Conservation (phyloP, 2,329 filamentous ascomycete genomes). For the Penicillium capsulatum region DNA sequence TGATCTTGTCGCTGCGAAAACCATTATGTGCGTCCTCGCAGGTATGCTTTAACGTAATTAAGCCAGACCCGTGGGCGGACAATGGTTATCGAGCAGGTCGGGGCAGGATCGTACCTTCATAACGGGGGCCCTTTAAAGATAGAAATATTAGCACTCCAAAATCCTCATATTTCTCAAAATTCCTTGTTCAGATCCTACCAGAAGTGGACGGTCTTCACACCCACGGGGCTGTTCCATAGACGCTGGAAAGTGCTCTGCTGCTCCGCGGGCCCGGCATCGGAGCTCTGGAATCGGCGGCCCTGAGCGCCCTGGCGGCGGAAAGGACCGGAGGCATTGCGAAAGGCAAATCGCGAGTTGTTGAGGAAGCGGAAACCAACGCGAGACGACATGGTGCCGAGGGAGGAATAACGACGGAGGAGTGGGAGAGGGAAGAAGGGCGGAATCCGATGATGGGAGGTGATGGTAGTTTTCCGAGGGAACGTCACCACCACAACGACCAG, state of each 20-base stretch:
- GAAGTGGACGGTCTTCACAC: slow-evolving; percentile 94
- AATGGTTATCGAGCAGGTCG: background rate
- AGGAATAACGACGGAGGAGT: slow-evolving; percentile 12
- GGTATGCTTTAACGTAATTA: too few relatives aligned
- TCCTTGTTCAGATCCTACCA: slow-evolving; percentile 56
- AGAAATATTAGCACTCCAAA: slow-evolving; percentile 13
- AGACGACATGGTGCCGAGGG: slow-evolving; percentile 45
- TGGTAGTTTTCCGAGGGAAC: slow-evolving; percentile 18
- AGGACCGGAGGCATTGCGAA: slow-evolving; percentile 53
- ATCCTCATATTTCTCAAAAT: too few relatives aligned
- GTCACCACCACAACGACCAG: too few relatives aligned
- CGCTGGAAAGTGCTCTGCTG: slow-evolving; percentile 60
- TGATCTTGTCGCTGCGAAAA: too few relatives aligned
- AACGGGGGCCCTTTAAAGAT: slow-evolving; percentile 68
- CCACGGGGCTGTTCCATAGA: slow-evolving; percentile 78
- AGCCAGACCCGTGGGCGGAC: background rate
- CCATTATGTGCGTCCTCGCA: too few relatives aligned
- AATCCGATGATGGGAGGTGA: slow-evolving; percentile 20
- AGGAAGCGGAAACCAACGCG: slow-evolving; percentile 57
- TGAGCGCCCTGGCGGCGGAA: slow-evolving; percentile 50
- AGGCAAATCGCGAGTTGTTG: slow-evolving; percentile 48
- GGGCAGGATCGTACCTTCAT: slow-evolving; percentile 63
- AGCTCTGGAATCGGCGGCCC: slow-evolving; percentile 67
- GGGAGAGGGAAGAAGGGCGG: slow-evolving; percentile 18
- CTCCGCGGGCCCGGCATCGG: slow-evolving; percentile 49